A percentile compares a stretch with the other conserved stretches of the same genome.
Conservation (phyloP, 2,329 filamentous ascomycete genomes). For the Gnomoniopsis smithogilvyi region DNA sequence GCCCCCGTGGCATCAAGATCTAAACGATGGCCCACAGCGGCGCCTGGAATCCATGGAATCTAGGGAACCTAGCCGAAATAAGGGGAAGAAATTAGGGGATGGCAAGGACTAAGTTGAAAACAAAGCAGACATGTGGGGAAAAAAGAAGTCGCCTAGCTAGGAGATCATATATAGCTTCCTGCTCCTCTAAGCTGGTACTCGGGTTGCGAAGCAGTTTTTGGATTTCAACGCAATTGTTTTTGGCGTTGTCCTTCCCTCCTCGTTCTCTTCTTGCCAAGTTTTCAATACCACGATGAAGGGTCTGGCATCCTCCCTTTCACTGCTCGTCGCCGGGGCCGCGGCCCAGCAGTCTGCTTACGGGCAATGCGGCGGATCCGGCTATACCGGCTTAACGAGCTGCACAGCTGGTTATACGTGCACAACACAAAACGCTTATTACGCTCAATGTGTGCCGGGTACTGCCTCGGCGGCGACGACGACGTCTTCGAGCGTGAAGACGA, state of each 20-base stretch:
- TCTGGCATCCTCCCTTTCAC: conserved; percentile 7
- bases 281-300: conserved; percentile 6
- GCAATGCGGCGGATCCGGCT: conserved; percentile 21
- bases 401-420: conserved; percentile 20
- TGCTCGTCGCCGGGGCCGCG: conserved; percentile 7
- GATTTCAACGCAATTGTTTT: not conserved
- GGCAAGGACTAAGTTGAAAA: not conserved
- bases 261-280: not conserved
- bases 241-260: not conserved
- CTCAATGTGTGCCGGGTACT: conserved; percentile 22
- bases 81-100: not conserved
- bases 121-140: not conserved
- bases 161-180: not conserved
- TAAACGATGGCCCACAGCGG: not conserved
- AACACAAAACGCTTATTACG: conserved; percentile 23
- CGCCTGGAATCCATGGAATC: conserved; percentile 1
- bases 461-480: conserved; percentile 5
- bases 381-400: conserved; percentile 21
- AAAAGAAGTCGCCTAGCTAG: not conserved
- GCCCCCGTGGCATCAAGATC: not conserved
- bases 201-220: not conserved
- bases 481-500: conserved; percentile 7
- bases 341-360: conserved; percentile 22
- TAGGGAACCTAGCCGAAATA: not conserved
- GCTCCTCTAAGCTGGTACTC: not conserved